These are phyloP conservation scores for Monilinia polystroma DNA, from an alignment of 2,329 filamentous ascomycete genomes.

Conservation along the genomic window DNA sequence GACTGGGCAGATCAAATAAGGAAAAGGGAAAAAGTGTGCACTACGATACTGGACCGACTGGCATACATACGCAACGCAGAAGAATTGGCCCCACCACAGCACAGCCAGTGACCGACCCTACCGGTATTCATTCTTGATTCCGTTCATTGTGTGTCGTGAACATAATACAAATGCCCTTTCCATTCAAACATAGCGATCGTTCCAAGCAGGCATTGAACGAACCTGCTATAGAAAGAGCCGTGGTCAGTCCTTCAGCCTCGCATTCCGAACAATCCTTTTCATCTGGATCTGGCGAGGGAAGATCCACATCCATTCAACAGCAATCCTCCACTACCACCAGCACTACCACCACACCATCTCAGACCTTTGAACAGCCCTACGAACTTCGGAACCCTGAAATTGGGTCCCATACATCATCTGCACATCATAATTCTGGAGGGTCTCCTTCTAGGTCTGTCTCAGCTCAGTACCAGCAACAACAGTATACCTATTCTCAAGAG, in stretches of 20 bases:
- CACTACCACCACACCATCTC: constrained; percentile 23
- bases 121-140: constrained; percentile 13
- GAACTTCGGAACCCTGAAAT: constrained; percentile 30
- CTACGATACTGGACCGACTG: constrained; percentile 1
- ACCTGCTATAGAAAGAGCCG: constrained; percentile 25
- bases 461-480: constrained; percentile 34
- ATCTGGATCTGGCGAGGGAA: constrained; percentile 26
- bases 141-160: constrained; percentile 18
- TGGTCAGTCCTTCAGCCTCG: constrained; percentile 25
- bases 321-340: constrained; percentile 19
- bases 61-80: constrained; percentile 15
- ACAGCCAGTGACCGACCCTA: constrained; percentile 22
- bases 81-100: constrained; percentile 23
- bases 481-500: constrained; percentile 31
- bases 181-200: constrained; percentile 40
- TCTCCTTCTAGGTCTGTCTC: constrained; percentile 31
- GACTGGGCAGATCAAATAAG: constrained; percentile 13
- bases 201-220: constrained; percentile 40
- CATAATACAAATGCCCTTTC: constrained; percentile 39
- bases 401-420: constrained; percentile 32
- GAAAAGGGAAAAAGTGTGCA: constrained; percentile 6
- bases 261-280: constrained; percentile 23
- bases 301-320: constrained; percentile 27
- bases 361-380: constrained; percentile 27
- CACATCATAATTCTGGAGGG: constrained; percentile 31